Evolutionary conservation across 1,139 yeast genomes (phyloP).

Genomic region (Pichia sp.): DNA sequence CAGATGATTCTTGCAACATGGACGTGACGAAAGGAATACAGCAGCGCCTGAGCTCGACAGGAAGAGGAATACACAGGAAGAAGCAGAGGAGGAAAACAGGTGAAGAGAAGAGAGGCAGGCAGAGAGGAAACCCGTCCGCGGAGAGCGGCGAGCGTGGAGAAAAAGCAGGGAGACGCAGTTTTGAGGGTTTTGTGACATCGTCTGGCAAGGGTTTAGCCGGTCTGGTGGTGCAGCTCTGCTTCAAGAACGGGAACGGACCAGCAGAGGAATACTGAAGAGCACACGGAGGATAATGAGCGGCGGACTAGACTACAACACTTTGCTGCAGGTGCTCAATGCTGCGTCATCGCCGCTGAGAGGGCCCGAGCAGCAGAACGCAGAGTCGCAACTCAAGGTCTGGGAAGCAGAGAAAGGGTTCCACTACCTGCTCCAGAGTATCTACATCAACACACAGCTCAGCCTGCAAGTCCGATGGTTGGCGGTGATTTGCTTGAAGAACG

Average conservation of each 20-base stretch:
- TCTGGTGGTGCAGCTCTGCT: neutral
- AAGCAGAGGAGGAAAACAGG: neutral
- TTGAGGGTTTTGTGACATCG: neutral
- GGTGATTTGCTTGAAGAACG: constrained; percentile 81
- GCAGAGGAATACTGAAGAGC: neutral
- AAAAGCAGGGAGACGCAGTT: neutral
- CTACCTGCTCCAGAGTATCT: constrained; percentile 40
- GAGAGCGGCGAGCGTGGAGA: constrained; percentile 2
- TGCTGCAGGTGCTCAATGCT: constrained; percentile 22
- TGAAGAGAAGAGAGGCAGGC: neutral
- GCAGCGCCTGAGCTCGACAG: neutral
- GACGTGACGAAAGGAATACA: neutral
- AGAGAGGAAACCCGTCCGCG: neutral
- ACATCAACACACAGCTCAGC: constrained; percentile 53
- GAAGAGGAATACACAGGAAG: constrained; percentile 28
- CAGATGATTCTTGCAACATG: constrained; percentile 24
- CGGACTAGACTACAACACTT: constrained; percentile 23
- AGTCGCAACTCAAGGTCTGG: constrained; percentile 64
- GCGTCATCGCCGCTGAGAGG: constrained; percentile 28
- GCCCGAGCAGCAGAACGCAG: constrained; percentile 43
- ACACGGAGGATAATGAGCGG: neutral
- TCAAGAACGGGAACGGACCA: constrained; percentile 1
- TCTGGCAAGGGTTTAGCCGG: neutral
- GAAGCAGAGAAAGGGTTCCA: constrained; percentile 51
- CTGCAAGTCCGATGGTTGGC: constrained; percentile 80